Evolutionary conservation across 805 yeast genomes (phyloP).

Genomic region (Teunomyces funiuensis): DNA sequence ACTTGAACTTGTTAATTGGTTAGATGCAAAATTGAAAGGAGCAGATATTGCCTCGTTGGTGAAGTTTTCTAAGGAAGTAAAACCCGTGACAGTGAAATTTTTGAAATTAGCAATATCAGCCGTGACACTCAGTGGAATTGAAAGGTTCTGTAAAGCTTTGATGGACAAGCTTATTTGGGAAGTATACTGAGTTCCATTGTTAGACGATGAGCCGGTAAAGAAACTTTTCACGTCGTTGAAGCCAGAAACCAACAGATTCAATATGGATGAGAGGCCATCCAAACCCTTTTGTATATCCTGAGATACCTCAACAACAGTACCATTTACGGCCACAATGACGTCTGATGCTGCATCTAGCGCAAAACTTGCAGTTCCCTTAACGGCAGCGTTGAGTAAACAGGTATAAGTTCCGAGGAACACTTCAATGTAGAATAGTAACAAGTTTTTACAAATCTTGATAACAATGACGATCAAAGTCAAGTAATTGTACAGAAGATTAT

Average conservation of each 20-base stretch:
- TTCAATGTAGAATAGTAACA: constrained; percentile 66
- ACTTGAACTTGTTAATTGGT: constrained; percentile 22
- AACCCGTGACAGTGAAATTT: constrained; percentile 58
- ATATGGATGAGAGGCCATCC: constrained; percentile 52
- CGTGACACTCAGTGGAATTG: constrained; percentile 67
- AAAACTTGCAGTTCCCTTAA: constrained; percentile 68
- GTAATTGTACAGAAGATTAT: constrained; percentile 48
- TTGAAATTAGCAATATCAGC: constrained; percentile 49
- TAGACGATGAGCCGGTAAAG: constrained; percentile 36
- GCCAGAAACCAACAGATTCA: constrained; percentile 56
- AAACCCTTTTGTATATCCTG: constrained; percentile 67
- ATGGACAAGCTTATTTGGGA: constrained; percentile 59
- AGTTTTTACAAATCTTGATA: constrained; percentile 55
- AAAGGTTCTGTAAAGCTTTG: constrained; percentile 50
- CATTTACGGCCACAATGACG: constrained; percentile 58
- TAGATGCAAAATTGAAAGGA: constrained; percentile 58
- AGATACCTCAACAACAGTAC: constrained; percentile 53
- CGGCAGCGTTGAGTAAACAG: constrained; percentile 73
- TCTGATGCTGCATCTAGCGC: constrained; percentile 73
- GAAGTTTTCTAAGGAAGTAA: constrained; percentile 59
- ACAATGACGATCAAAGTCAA: constrained; percentile 43
- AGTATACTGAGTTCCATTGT: constrained; percentile 32
- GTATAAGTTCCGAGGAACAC: constrained; percentile 82
- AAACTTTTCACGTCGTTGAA: constrained; percentile 50
- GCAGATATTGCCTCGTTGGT: constrained; percentile 52